Conservation (phyloP, 1,284 basidiomycete genomes). For the Leucoagaricus sp. region DNA sequence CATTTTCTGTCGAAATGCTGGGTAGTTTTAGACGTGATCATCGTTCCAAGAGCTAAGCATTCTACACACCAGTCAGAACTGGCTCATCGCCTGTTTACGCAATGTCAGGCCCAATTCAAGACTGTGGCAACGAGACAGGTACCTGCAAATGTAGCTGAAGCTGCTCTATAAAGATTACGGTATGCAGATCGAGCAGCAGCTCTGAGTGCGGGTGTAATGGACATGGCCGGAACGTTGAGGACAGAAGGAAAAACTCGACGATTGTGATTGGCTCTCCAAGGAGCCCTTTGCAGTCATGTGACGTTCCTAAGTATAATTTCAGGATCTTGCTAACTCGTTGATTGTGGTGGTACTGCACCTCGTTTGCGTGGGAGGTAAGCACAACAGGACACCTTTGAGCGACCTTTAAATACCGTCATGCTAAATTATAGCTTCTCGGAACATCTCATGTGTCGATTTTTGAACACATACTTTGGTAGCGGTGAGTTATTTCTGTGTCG, state of each 20-base stretch:
- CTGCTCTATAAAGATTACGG: constrained; percentile 64
- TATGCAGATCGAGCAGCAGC: constrained; percentile 72
- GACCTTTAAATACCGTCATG: too few species aligned
- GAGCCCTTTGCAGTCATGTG: too few species aligned
- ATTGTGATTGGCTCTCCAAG: too few species aligned
- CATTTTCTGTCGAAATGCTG: constrained; percentile 70
- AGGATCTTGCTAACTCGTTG: not conserved
- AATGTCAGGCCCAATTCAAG: not conserved
- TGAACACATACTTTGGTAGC: not conserved
- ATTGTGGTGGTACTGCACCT: too few species aligned
- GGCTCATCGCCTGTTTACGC: constrained; percentile 49
- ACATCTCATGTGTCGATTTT: not conserved
- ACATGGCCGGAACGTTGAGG: constrained; percentile 35
- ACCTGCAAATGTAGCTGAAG: constrained; percentile 68
- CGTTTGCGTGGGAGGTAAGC: too few species aligned
- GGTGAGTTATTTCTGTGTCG: constrained; percentile 7
- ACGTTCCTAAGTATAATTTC: not conserved
- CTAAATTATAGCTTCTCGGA: not conserved
- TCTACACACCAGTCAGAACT: constrained; percentile 49
- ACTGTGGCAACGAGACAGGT: constrained; percentile 7
- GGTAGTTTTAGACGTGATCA: constrained; percentile 13
- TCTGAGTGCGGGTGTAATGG: constrained; percentile 44
- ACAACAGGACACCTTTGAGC: too few species aligned
- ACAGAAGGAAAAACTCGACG: constrained; percentile 22
- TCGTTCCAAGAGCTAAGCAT: not conserved